phyloP scores from a whole-genome alignment of 306 rosid species.

The Biancaea sappan region DNA sequence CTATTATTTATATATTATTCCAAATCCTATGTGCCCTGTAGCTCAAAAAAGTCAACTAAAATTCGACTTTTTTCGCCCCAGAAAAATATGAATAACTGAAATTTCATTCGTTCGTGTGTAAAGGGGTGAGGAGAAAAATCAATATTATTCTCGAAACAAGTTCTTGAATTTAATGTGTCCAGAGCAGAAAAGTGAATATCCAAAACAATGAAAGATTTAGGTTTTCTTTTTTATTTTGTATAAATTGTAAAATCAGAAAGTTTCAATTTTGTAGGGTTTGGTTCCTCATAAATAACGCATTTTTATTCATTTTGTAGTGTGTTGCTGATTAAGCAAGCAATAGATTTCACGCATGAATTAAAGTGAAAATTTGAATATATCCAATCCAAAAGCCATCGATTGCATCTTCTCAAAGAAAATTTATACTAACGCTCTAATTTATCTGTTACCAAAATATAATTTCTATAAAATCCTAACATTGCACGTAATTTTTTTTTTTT shows the following conservation, averaged over 20 bases:
- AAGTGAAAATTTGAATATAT: neutral
- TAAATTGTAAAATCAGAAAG: too few relatives aligned
- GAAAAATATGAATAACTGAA: neutral
- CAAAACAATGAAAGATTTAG: neutral
- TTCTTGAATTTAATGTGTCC: too few relatives aligned
- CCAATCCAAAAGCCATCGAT: neutral
- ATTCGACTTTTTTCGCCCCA: neutral
- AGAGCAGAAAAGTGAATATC: neutral
- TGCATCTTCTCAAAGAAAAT: neutral
- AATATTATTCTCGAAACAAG: neutral
- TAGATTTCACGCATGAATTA: neutral
- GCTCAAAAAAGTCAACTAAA: slow-evolving; percentile 16
- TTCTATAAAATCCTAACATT: neutral
- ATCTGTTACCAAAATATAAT: neutral
- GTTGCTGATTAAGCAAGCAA: neutral
- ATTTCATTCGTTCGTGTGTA: neutral
- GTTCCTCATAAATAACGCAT: too few relatives aligned
- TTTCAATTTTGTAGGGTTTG: too few relatives aligned
- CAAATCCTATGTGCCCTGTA: neutral
- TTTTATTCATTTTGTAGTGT: too few relatives aligned
- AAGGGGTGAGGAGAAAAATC: neutral
- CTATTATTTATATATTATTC: neutral
- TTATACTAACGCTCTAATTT: neutral
- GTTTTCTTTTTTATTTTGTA: neutral
- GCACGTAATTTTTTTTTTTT: neutral